Percentiles rank a stretch among this genome's conserved stretches.
Conservation (phyloP, 1,284 basidiomycete species). For the Pseudomicrostroma phylloplanum region DNA sequence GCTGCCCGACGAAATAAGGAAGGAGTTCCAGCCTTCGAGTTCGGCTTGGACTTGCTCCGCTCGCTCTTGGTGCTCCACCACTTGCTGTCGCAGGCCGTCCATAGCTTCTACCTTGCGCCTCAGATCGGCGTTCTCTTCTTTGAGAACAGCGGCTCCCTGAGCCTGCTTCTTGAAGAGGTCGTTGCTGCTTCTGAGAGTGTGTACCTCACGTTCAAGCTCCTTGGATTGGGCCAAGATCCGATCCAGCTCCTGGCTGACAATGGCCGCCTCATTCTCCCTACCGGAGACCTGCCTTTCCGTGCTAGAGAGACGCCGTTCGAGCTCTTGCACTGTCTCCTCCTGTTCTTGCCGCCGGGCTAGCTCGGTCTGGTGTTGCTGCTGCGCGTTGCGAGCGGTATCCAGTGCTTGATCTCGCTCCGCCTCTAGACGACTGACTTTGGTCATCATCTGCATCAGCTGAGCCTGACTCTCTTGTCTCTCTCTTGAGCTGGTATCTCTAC, state of each 20-base stretch:
- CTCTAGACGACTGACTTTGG: neutral
- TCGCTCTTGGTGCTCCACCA: slow-evolving; percentile 3
- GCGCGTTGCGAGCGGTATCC: neutral
- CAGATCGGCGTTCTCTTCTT: neutral
- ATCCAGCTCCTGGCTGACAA: slow-evolving; percentile 1
- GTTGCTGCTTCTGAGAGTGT: neutral
- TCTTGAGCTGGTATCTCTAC: neutral
- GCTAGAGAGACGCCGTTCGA: neutral
- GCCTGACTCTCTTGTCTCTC: neutral
- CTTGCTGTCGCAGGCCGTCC: neutral
- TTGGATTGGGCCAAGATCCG: slow-evolving; percentile 3
- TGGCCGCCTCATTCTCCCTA: neutral
- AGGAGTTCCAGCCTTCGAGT: neutral
- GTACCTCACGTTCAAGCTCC: neutral
- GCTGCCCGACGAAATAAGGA: neutral
- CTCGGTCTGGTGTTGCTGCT: neutral
- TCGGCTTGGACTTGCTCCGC: neutral
- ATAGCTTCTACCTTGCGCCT: neutral
- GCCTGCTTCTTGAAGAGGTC: neutral
- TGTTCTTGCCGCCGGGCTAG: neutral
- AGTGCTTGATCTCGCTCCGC: neutral
- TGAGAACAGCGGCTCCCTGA: neutral
- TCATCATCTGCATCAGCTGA: neutral
- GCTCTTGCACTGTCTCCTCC: neutral
- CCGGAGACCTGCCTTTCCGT: neutral